A percentile compares a stretch with the other conserved stretches of the same genome.
These are phyloP conservation scores for Mortierella sp. DNA, from an alignment of 371 early-diverging fungal species.

Conservation along the genomic window DNA sequence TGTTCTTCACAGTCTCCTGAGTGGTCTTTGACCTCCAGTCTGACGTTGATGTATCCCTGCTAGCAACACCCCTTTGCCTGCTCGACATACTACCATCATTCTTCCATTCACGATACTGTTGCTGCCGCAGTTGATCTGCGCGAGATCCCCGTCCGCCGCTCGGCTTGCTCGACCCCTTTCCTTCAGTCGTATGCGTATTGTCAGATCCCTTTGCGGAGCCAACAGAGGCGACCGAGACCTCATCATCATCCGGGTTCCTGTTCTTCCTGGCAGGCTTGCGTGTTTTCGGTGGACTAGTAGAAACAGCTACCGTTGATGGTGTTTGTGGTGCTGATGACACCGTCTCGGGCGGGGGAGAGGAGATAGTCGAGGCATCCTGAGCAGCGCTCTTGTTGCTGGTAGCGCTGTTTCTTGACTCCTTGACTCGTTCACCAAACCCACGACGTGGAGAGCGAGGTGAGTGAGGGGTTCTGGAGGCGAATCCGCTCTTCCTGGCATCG, in stretches of 20 bases:
- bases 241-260: slow-evolving; percentile 33
- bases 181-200: neutral
- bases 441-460: slow-evolving; percentile 39
- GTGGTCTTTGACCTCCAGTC: neutral
- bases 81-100: neutral
- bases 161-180: neutral
- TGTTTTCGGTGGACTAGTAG: too few species aligned
- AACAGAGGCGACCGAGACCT: slow-evolving; percentile 5
- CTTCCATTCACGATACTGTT: neutral
- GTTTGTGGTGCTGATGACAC: slow-evolving; percentile 3
- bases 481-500: slow-evolving; percentile 9
- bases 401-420: slow-evolving; percentile 11
- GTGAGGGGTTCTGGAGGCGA: slow-evolving; percentile 15
- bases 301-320: too few species aligned
- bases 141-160: neutral
- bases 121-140: neutral
- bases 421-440: slow-evolving; percentile 22
- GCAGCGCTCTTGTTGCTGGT: neutral
- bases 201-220: slow-evolving; percentile 15
- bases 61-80: neutral
- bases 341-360: neutral
- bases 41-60: neutral
- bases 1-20: neutral
- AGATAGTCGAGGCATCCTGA: neutral
- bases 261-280: slow-evolving; percentile 19